Conservation (phyloP, 176 grass and related monocot species). For the Eragrostis nindensis region DNA sequence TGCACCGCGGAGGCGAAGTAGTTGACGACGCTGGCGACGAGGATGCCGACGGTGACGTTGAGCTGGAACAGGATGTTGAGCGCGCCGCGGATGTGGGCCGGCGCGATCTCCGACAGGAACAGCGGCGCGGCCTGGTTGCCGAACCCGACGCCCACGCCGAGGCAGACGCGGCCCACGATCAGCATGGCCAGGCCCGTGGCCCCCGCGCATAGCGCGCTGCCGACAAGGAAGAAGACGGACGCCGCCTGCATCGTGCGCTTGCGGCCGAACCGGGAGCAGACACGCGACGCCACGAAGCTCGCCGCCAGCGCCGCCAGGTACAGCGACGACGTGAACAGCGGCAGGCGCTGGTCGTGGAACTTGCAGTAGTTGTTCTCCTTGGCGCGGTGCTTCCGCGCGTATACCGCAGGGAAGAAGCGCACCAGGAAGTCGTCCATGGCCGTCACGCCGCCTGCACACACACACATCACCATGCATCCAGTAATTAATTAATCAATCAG, state of each 20-base stretch:
- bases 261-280: constrained; percentile 43
- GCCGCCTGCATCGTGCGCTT: constrained; percentile 56
- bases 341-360: constrained; percentile 63
- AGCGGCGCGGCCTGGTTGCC: constrained; percentile 82
- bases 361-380: constrained; percentile 80
- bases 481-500: neutral
- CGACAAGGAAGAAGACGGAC: constrained; percentile 53
- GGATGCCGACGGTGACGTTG: constrained; percentile 69
- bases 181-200: constrained; percentile 42
- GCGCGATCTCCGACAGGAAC: constrained; percentile 75
- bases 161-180: constrained; percentile 64
- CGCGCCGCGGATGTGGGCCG: constrained; percentile 57
- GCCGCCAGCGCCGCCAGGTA: constrained; percentile 65
- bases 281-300: constrained; percentile 51
- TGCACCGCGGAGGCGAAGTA: constrained; percentile 48
- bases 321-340: constrained; percentile 71
- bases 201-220: constrained; percentile 11
- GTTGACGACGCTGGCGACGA: constrained; percentile 69
- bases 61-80: constrained; percentile 88
- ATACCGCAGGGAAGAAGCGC: constrained; percentile 54
- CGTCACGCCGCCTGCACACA: constrained; percentile 57
- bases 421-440: constrained; percentile 69
- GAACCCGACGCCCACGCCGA: constrained; percentile 65
- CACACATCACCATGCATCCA: neutral
- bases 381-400: constrained; percentile 49